Evolutionary conservation across 1,139 yeast species (phyloP), one percentile per base, ranked within the genome.

Genomic region (Lodderomyces pseudojiufengensis): DNA sequence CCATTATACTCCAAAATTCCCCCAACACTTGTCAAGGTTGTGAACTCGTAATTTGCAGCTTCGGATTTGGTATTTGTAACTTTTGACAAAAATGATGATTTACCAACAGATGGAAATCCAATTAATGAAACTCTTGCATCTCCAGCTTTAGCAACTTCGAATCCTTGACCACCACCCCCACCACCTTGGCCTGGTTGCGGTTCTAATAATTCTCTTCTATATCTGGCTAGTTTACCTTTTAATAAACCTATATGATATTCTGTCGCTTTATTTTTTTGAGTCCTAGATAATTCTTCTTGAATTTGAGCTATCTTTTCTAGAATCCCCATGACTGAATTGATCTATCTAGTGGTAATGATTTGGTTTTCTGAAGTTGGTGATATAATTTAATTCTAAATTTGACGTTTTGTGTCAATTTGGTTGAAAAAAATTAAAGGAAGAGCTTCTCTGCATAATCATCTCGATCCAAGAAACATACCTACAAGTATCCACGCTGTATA

Each of bases 71-170:
- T 92, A 51, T 84, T 84, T 29, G 98, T 92, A 38, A 92, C 85
- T 54, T 86, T 80, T 15, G 86, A 80, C 41, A 92, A 68, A 47
- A 92, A 77, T 1, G 96, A 86, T 2, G 97, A 88, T 56, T 92
- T 92, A 59, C 98, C 98, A 18, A 92, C 98, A 3, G 97, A 88
- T 9, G 98, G 98, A 59, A 90, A 92, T 34, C 98, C 98, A 61
- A 92, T 90, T 38, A 92, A 69, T 12, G 95, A 95, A 2, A 87
- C 96, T 47, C 98, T 73, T 1, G 97, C 97, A 68, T 90, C 97
- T 21, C 98, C 98, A 24, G 94, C 84, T 57, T 92, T 92, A 36
- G 90, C 80, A 4, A 92, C 97, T 61, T 92, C 98, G 56, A 92
- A 92, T 1, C 98, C 98, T 48, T 84, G 86, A 3, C 97, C 74